Conservation (phyloP, 2,329 filamentous ascomycete species). For the Onygena corvina region DNA sequence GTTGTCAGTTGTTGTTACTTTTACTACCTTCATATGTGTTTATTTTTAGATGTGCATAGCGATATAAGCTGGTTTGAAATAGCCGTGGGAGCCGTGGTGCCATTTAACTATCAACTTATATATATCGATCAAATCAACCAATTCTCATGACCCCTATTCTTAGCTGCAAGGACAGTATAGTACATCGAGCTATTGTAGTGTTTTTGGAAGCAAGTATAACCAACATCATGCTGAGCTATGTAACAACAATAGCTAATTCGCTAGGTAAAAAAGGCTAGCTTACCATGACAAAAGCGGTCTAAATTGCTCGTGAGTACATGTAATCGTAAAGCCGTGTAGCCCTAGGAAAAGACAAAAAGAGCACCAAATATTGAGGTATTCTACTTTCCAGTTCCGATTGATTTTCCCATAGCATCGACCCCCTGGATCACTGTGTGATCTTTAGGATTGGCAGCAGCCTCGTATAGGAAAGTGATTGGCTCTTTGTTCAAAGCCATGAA, state of each 20-base stretch:
- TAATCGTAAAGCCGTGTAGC: too few relatives aligned
- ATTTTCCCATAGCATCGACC: slow-evolving; percentile 29
- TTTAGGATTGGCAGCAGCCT: slow-evolving; percentile 79
- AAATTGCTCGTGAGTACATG: too few relatives aligned
- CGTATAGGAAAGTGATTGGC: slow-evolving; percentile 78
- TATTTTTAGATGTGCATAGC: slow-evolving; percentile 3
- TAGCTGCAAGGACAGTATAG: too few relatives aligned
- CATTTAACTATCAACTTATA: not conserved
- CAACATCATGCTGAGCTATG: too few relatives aligned
- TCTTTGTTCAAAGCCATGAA: slow-evolving; percentile 78
- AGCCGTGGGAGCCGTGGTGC: not conserved
- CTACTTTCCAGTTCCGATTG: slow-evolving; percentile 26
- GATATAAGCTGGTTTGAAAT: not conserved
- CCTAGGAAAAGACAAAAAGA: too few relatives aligned
- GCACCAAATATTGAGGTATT: too few relatives aligned
- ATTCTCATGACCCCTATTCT: not conserved
- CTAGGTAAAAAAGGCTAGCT: too few relatives aligned
- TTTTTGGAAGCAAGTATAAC: too few relatives aligned
- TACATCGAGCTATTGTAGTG: too few relatives aligned
- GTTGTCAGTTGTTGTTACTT: not conserved
- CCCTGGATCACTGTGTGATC: slow-evolving; percentile 55
- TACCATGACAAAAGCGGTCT: too few relatives aligned
- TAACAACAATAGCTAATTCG: too few relatives aligned
- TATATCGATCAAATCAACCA: not conserved
- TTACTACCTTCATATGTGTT: not conserved